A percentile compares a stretch with the other conserved stretches of the same genome.
Evolutionary conservation across 2,329 filamentous ascomycete species (phyloP).

Genomic region (Epichloe sylvatica): DNA sequence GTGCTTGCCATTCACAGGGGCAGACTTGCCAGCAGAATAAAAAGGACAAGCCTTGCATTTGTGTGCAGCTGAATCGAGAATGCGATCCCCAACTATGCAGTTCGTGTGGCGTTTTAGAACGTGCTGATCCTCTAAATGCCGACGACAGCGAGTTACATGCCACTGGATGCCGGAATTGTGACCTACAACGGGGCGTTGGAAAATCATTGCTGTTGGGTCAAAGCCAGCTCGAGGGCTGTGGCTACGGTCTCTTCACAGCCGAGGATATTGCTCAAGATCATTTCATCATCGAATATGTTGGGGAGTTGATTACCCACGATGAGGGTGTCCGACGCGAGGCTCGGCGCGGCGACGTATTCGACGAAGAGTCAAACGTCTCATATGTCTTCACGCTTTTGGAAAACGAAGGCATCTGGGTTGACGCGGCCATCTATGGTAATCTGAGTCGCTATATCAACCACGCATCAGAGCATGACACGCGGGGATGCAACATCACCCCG

Average conservation of each 20-base stretch:
- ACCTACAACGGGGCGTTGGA: slow-evolving; percentile 51
- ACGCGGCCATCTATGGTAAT: slow-evolving; percentile 65
- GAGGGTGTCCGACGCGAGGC: slow-evolving; percentile 57
- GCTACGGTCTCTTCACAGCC: slow-evolving; percentile 62
- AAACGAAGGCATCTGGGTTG: slow-evolving; percentile 51
- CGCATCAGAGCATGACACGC: slow-evolving; percentile 36
- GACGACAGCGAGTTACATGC: slow-evolving; percentile 42
- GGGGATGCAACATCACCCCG: slow-evolving; percentile 48
- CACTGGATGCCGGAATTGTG: slow-evolving; percentile 56
- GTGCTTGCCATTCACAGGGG: slow-evolving; percentile 47
- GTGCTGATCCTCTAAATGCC: slow-evolving; percentile 54
- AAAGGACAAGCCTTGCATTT: slow-evolving; percentile 52
- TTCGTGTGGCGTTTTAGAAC: slow-evolving; percentile 53
- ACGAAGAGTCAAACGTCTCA: slow-evolving; percentile 47
- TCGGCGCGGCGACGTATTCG: slow-evolving; percentile 44
- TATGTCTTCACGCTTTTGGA: slow-evolving; percentile 49
- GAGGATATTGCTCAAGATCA: slow-evolving; percentile 52
- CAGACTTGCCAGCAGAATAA: slow-evolving; percentile 43
- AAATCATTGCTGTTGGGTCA: slow-evolving; percentile 56
- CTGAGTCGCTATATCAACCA: slow-evolving; percentile 78
- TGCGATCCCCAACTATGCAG: slow-evolving; percentile 67
- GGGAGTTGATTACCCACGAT: slow-evolving; percentile 57
- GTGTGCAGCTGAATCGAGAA: slow-evolving; percentile 58
- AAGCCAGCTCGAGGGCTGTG: slow-evolving; percentile 53
- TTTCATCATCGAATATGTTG: slow-evolving; percentile 71